Percentiles rank a stretch among this genome's conserved stretches.
Conservation (phyloP, 108 stramenopile species). For the Discostella stelligeroides region DNA sequence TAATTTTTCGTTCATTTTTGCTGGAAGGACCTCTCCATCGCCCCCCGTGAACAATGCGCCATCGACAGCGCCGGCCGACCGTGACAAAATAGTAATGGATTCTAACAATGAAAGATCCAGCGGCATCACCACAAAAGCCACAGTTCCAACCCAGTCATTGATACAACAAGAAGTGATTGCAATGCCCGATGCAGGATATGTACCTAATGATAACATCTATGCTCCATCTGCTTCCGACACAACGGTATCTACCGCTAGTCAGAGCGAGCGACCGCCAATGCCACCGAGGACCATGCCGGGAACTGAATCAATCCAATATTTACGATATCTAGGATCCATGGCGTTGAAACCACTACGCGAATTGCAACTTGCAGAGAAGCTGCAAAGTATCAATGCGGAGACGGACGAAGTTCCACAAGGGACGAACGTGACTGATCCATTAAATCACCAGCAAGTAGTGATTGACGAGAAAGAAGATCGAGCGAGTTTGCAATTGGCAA, state of each 20-base stretch:
- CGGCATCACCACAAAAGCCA: too few species aligned
- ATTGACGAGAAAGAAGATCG: neutral
- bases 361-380: conserved; percentile 5
- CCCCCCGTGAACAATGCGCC: neutral
- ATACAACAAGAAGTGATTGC: too few species aligned
- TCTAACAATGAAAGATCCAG: too few species aligned
- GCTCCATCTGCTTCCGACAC: neutral
- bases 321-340: conserved; percentile 18
- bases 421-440: too few species aligned
- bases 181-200: too few species aligned
- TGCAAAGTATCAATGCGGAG: neutral
- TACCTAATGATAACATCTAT: too few species aligned
- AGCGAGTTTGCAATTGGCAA: conserved; percentile 9
- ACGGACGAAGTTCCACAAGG: neutral
- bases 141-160: too few species aligned
- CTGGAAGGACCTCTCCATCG: neutral
- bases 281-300: conserved; percentile 13
- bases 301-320: conserved; percentile 36
- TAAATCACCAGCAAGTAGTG: too few species aligned
- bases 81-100: too few species aligned
- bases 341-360: conserved; percentile 11
- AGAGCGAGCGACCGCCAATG: neutral
- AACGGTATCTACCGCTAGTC: neutral
- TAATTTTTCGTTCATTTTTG: conserved; percentile 23
- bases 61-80: too few species aligned